phyloP scores from a whole-genome alignment of 78 protist species.

The slime mould (Dictyostelium discoideum) region DNA sequence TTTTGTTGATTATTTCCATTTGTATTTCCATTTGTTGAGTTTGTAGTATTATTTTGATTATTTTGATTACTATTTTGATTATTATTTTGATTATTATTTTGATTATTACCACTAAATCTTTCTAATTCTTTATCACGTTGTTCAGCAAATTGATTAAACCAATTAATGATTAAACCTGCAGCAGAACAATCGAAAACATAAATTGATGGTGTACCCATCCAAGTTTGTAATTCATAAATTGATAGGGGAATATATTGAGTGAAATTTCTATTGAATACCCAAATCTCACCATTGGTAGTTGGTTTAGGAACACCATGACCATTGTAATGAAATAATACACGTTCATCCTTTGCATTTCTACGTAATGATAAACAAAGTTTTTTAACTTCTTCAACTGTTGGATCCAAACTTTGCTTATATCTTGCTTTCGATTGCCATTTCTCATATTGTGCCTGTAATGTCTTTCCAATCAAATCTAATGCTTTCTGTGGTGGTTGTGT shows the following conservation, averaged over 20 bases:
- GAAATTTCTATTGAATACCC: constrained; percentile 97
- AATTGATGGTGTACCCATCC: constrained; percentile 94
- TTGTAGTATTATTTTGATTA: background rate
- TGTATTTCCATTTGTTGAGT: background rate
- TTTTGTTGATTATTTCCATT: background rate
- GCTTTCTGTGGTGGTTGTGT: constrained; percentile 89
- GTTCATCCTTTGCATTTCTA: constrained; percentile 92
- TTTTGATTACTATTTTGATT: background rate
- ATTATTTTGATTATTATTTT: background rate
- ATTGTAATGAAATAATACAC: constrained; percentile 98
- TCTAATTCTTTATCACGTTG: constrained; percentile 84
- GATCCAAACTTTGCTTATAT: constrained; percentile 88
- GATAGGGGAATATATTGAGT: constrained; percentile 98
- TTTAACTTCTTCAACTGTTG: constrained; percentile 88
- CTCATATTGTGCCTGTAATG: constrained; percentile 92
- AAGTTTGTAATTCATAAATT: constrained; percentile 92
- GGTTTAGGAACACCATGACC: constrained; percentile 99
- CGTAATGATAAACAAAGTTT: constrained; percentile 88
- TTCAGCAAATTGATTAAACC: constrained; percentile 86
- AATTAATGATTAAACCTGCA: constrained; percentile 95
- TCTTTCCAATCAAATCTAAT: constrained; percentile 89
- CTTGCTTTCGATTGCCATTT: constrained; percentile 92
- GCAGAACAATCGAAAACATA: constrained; percentile 96
- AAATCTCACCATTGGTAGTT: constrained; percentile 95
- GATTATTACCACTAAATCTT: background rate